Evolutionary conservation across 768 basidiomycete species (phyloP), one percentile per base, ranked within the genome.

Genomic region (Podaxis sp.): DNA sequence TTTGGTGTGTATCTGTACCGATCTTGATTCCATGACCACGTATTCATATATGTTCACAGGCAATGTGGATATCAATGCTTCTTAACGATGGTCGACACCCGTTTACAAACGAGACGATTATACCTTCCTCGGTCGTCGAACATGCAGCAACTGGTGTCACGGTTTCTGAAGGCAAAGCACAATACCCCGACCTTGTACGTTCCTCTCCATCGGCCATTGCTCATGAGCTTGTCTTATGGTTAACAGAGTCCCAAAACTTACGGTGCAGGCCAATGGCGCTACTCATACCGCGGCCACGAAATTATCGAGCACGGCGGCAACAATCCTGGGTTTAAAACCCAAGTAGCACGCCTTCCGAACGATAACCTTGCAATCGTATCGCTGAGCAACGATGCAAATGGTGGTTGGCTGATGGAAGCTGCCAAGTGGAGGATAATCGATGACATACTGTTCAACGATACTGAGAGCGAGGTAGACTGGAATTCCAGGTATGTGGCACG

Each of bases 221-320:
- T 42, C 26, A 42, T 19, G 56, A 11, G 4, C 33, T 53, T 30
- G 15, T 48, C 30, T 26, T n/a, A 24, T 39, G 1, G 9, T 57
- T 17, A 17, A 13, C n/a, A 52, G 80, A 77, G 76, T 54, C 72
- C 76, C 0, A 73, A 68, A 38, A 74, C 78, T 0, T 81, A 82
- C 40, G 80, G 78, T 0, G 72, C 73, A 15, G 80, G 74, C 9
- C 80, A 80, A 66, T 73, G 70, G 66, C 63, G 76, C 9, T 79
- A 72, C 60, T 72, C 77, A 0, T 80, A 80, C 54, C 76, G 73
- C 24, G 79, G 79, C 3, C 73, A 75, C 53, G 77, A 79, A 54
- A 68, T 80, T 8, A 73, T 82, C 44, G 79, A 81, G 59, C 80
- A 82, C 65, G 78, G 77, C 2, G 79, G 81, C 2, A 73, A 68